These are phyloP conservation scores for Climacium dendroides DNA, from an alignment of 225 moss, liverwort and hornwort genomes.

Conservation along the genomic window DNA sequence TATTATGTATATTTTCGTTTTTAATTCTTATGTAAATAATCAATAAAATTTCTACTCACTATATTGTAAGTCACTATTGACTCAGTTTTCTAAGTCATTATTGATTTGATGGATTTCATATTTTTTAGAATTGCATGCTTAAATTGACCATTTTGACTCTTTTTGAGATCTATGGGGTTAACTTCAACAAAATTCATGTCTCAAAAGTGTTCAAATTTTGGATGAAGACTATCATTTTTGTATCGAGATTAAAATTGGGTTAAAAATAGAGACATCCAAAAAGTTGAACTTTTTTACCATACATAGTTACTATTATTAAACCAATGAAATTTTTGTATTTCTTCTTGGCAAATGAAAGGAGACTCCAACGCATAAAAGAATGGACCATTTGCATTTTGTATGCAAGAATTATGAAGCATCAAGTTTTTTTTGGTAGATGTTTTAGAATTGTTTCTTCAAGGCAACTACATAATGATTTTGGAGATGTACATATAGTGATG, in stretches of 20 bases:
- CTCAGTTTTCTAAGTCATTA: accelerated
- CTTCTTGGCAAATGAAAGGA: background rate
- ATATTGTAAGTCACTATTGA: no score
- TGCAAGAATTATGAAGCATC: background rate
- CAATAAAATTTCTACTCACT: background rate
- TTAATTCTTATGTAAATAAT: background rate
- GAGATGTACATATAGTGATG: background rate
- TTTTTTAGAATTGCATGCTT: background rate
- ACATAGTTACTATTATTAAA: no score
- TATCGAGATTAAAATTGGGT: background rate
- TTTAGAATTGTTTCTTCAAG: accelerated
- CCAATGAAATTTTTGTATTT: accelerated
- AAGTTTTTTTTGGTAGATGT: background rate
- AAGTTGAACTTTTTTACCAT: background rate
- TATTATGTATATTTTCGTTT: background rate
- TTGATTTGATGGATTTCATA: background rate
- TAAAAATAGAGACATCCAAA: accelerated
- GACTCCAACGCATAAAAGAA: background rate
- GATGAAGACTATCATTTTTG: background rate
- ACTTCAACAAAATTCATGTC: background rate
- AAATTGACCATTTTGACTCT: background rate
- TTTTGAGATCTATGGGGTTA: background rate
- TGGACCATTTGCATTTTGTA: accelerated
- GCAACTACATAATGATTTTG: background rate
- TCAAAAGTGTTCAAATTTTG: background rate